phyloP scores from a whole-genome alignment of 768 basidiomycete species.

The Lentinula boryana region DNA sequence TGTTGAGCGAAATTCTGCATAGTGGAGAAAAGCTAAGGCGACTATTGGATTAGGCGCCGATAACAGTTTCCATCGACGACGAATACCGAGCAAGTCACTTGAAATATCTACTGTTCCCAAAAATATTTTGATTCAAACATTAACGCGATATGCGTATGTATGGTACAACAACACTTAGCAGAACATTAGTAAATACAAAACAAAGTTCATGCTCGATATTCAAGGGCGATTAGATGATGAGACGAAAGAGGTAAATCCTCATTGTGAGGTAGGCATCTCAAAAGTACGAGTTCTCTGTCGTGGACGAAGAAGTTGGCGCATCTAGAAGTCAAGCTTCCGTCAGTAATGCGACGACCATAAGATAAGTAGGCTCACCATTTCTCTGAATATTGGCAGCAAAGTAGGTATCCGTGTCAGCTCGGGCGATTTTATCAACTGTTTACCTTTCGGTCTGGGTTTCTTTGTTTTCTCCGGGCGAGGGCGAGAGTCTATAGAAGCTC shows the following conservation, averaged over 20 bases:
- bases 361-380: conserved; percentile 60
- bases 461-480: conserved; percentile 5
- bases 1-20: neutral
- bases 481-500: conserved; percentile 5
- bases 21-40: neutral
- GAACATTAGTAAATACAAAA: no score
- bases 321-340: conserved; percentile 19
- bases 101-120: no score
- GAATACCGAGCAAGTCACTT: no score
- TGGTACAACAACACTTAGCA: no score
- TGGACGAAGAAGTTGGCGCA: conserved; percentile 36
- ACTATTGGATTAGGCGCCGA: neutral
- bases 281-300: conserved; percentile 14
- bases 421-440: conserved; percentile 55
- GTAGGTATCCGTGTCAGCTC: conserved; percentile 73
- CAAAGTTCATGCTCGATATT: no score
- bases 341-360: neutral
- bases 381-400: conserved; percentile 83
- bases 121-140: no score
- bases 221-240: neutral
- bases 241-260: neutral
- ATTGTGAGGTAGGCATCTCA: neutral
- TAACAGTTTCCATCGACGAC: neutral
- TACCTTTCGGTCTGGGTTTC: conserved; percentile 1
- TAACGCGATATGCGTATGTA: no score